A percentile compares a stretch with the other conserved stretches of the same genome.
These are phyloP conservation scores for Boletus fagicola DNA, from an alignment of 768 basidiomycete species.

Conservation along the genomic window DNA sequence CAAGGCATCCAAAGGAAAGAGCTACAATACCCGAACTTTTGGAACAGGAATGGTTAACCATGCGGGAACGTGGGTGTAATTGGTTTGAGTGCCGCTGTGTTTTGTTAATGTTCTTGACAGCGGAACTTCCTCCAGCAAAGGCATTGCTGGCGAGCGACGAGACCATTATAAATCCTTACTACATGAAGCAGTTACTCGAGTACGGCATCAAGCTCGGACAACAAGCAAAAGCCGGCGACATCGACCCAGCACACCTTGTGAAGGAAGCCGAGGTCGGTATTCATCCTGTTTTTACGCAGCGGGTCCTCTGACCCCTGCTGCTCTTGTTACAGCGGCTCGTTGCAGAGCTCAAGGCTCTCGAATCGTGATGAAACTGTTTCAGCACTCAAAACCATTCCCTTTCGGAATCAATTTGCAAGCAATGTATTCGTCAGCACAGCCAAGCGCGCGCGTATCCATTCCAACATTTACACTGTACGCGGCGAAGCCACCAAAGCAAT, in stretches of 20 bases:
- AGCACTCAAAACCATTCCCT: conserved; percentile 1
- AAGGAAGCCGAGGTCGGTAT: conserved; percentile 56
- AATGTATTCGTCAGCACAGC: conserved; percentile 28
- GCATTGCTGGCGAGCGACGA: conserved; percentile 48
- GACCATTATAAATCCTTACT: conserved; percentile 74
- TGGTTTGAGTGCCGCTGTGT: not conserved
- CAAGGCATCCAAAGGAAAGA: conserved; percentile 76
- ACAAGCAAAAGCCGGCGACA: conserved; percentile 36
- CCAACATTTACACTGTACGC: conserved; percentile 29
- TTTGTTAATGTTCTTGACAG: conserved; percentile 12
- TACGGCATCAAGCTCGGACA: conserved; percentile 68
- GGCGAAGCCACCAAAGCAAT: conserved; percentile 26
- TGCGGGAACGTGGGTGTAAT: conserved; percentile 39
- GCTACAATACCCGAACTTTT: conserved; percentile 86
- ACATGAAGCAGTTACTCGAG: conserved; percentile 71
- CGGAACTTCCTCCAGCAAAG: conserved; percentile 32
- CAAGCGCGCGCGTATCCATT: conserved; percentile 23
- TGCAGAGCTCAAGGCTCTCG: conserved; percentile 55
- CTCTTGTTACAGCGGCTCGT: conserved; percentile 52
- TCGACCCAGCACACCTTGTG: conserved; percentile 47
- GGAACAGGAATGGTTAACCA: conserved; percentile 74
- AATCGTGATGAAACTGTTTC: conserved; percentile 29
- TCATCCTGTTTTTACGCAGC: not conserved
- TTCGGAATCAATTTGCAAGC: conserved; percentile 19
- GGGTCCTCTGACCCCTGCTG: not conserved